Evolutionary conservation across 2,329 filamentous ascomycete species (phyloP), one percentile per base, ranked within the genome.

Genomic region (Cladobotryum mycophilum): DNA sequence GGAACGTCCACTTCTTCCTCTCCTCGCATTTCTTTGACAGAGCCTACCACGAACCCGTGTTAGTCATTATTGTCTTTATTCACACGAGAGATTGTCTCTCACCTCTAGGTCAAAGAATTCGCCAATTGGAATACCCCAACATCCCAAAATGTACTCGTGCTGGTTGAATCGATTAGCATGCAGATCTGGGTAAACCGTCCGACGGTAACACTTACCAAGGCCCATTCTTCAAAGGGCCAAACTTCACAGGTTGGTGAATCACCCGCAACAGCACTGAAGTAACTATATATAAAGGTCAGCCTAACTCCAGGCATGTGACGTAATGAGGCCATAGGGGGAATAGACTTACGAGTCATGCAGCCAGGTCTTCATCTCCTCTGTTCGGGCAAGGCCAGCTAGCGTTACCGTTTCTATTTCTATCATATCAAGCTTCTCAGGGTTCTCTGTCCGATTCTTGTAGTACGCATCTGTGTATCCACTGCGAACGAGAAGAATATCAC

Each of bases 181-280:
- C 40, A 42, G 8, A 6, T 42, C 9, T 13, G 25, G 8, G 25
- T 11, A 30, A 8, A 30, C 2, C 25, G 2, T 30, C 25, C 9
- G 9, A 30, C 9, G 6, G 6, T 5, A 30, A 42, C 5, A 20
- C 40, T 42, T 42, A 20, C 40, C 18, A 42, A 13, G 18, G 20
- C 70, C 47, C 75, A 70, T 5, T 66, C 55, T 47, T 72, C 69
- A 30, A 76, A 47, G 2, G 83, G 82, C 65, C 80, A 79, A 1
- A 77, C 74, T 67, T 89, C 85, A 54, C 88, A 86, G 0, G 77
- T 72, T 15, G 77, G 79, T 12, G 75, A 70, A 61, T 89, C 85
- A 0, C 82, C 81, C 0, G 77, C 82, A 1, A 85, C 82, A 1
- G 79, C 81, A 0, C 84, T 73, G 57, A 89, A 88, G 48, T 42